Percentiles rank a stretch among this genome's conserved stretches.
These are phyloP conservation scores for Hymenoscyphus fraxineus DNA, from an alignment of 2,329 filamentous ascomycete species.

Conservation along the genomic window DNA sequence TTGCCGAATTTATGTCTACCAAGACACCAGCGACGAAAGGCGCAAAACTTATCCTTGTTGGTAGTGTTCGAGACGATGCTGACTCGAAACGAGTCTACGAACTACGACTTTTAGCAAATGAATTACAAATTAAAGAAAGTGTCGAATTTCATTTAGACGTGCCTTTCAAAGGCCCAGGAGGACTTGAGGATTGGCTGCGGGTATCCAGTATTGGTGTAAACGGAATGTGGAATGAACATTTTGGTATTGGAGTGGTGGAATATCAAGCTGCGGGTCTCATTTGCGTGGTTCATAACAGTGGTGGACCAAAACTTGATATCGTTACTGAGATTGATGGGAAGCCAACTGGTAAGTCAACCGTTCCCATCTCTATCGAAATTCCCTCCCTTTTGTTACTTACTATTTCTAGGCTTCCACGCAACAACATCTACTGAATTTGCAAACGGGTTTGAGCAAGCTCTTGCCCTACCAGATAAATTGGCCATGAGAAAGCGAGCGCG, in stretches of 20 bases:
- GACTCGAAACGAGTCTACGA: slow-evolving; percentile 85
- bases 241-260: slow-evolving; percentile 96
- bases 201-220: slow-evolving; percentile 84
- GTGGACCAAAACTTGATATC: slow-evolving; percentile 90
- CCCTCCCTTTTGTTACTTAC: slow-evolving; percentile 10
- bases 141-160: slow-evolving; percentile 90
- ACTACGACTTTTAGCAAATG: slow-evolving; percentile 78
- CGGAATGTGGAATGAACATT: slow-evolving; percentile 99
- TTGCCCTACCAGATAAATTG: slow-evolving; percentile 68
- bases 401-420: slow-evolving; percentile 71
- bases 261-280: slow-evolving; percentile 95
- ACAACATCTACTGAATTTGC: slow-evolving; percentile 77
- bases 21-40: slow-evolving; percentile 47
- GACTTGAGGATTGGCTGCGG: slow-evolving; percentile 69
- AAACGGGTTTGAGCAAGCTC: slow-evolving; percentile 70
- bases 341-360: slow-evolving; percentile 60
- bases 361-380: not conserved
- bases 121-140: slow-evolving; percentile 76
- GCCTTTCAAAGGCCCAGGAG: slow-evolving; percentile 67
- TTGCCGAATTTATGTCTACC: slow-evolving; percentile 68
- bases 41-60: slow-evolving; percentile 76
- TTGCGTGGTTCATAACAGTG: slow-evolving; percentile 87
- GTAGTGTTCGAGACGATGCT: slow-evolving; percentile 81
- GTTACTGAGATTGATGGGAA: slow-evolving; percentile 75
- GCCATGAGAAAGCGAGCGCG: slow-evolving; percentile 74